These are phyloP conservation scores for Saturnispora sekii DNA, from an alignment of 805 yeast genomes.

Conservation along the genomic window DNA sequence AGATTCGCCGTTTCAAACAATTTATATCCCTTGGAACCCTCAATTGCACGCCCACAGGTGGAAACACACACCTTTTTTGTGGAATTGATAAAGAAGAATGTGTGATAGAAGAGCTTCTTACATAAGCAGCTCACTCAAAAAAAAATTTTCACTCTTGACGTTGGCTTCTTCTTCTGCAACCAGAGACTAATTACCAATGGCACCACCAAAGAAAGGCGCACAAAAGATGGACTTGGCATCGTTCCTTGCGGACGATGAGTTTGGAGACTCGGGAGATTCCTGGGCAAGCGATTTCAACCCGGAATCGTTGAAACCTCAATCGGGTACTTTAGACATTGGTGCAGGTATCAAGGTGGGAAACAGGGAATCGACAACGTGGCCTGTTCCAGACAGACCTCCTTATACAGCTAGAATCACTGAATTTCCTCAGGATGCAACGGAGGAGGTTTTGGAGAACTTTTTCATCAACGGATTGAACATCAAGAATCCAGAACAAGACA, in stretches of 20 bases:
- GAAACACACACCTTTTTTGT: too few species aligned
- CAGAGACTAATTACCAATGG: constrained; percentile 26
- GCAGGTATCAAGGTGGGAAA: constrained; percentile 8
- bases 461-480: constrained; percentile 44
- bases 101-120: too few species aligned
- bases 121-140: too few species aligned
- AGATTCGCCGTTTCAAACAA: too few species aligned
- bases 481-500: constrained; percentile 39
- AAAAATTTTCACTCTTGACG: too few species aligned
- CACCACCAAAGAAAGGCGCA: constrained; percentile 46
- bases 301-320: constrained; percentile 12
- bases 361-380: constrained; percentile 14
- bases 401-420: constrained; percentile 83
- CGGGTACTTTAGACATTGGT: constrained; percentile 7
- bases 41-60: too few species aligned
- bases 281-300: constrained; percentile 84
- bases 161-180: too few species aligned
- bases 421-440: constrained; percentile 72
- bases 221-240: constrained; percentile 76
- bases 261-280: constrained; percentile 48
- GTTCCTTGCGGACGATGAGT: constrained; percentile 68
- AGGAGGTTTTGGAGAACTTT: constrained; percentile 52
- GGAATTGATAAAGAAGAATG: too few species aligned
- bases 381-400: constrained; percentile 88
- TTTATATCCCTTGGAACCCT: too few species aligned